Conservation (phyloP, 345 rosid species). For the Pistacia integerrima region DNA sequence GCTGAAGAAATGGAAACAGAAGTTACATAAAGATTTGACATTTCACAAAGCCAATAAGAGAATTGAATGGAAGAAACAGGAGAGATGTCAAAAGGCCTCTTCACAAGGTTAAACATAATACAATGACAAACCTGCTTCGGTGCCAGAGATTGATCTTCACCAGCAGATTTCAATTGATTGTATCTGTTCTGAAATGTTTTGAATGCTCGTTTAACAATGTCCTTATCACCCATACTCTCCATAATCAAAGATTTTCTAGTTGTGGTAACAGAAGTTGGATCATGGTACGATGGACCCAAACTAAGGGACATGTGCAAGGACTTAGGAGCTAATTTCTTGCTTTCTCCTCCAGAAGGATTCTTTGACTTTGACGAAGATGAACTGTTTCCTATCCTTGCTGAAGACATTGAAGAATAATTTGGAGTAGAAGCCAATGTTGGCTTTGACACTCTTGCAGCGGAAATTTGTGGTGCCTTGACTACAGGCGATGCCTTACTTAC, state of each 20-base stretch:
- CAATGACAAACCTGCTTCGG: conserved; percentile 53
- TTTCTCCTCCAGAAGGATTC: conserved; percentile 31
- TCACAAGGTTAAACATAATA: neutral
- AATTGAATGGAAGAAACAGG: neutral
- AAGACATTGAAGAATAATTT: conserved; percentile 38
- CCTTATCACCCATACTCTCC: conserved; percentile 98
- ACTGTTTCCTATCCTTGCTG: conserved; percentile 36
- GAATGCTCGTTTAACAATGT: conserved; percentile 82
- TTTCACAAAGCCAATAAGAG: neutral
- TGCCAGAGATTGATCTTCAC: conserved; percentile 41
- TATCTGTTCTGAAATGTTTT: conserved; percentile 71
- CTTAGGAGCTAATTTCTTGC: conserved; percentile 66
- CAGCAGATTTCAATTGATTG: conserved; percentile 44
- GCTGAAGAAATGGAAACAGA: conserved; percentile 17
- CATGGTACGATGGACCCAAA: conserved; percentile 47
- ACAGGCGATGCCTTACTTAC: conserved; percentile 19
- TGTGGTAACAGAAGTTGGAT: conserved; percentile 36
- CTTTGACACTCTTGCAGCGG: conserved; percentile 57
- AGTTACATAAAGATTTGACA: neutral
- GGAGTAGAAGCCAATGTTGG: conserved; percentile 40
- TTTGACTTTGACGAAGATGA: conserved; percentile 41
- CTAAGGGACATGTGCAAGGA: conserved; percentile 74
- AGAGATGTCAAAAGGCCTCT: conserved; percentile 10
- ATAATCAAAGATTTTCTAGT: conserved; percentile 68
- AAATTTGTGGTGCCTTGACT: conserved; percentile 42